A percentile compares a stretch with the other conserved stretches of the same genome.
phyloP scores from a whole-genome alignment of 495 filamentous ascomycete genomes.

The Aspergillus sparsus region DNA sequence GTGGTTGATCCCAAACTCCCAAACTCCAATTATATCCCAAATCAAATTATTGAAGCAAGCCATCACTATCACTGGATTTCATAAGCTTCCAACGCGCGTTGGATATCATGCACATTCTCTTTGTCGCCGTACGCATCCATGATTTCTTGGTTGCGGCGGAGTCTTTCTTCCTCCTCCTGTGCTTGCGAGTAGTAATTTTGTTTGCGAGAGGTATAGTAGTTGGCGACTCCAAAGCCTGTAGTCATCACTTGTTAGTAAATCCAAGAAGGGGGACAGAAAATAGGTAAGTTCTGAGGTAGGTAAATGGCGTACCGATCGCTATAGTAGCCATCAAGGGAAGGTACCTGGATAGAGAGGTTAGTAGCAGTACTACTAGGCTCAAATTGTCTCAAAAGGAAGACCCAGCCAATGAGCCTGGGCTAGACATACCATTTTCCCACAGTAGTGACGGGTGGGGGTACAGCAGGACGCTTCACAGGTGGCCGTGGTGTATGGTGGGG shows the following conservation, averaged over 20 bases:
- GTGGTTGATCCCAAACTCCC: too few relatives aligned
- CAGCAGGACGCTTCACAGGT: conserved; percentile 9
- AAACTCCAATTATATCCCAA: too few relatives aligned
- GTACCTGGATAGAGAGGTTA: conserved; percentile 25
- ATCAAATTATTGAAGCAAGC: too few relatives aligned
- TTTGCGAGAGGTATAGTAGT: conserved; percentile 28
- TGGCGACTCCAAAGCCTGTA: conserved; percentile 37
- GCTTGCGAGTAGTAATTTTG: conserved; percentile 14
- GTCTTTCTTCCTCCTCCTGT: conserved; percentile 39
- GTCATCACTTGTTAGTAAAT: background rate
- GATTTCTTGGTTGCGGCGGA: conserved; percentile 37
- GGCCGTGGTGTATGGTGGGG: conserved; percentile 8
- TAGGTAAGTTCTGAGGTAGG: background rate
- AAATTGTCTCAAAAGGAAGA: background rate
- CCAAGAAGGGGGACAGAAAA: background rate
- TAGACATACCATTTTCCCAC: conserved; percentile 12
- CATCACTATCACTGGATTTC: conserved; percentile 26
- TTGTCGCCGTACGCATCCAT: conserved; percentile 64
- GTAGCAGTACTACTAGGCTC: background rate
- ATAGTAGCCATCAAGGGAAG: conserved; percentile 37
- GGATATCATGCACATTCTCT: conserved; percentile 55
- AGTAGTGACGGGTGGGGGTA: background rate
- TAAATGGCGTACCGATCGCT: conserved; percentile 31
- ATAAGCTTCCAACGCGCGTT: conserved; percentile 59
- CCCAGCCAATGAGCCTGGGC: background rate